These are phyloP conservation scores for Trypanosoma brucei DNA, from an alignment of 208 protist genomes.

Conservation along the genomic window DNA sequence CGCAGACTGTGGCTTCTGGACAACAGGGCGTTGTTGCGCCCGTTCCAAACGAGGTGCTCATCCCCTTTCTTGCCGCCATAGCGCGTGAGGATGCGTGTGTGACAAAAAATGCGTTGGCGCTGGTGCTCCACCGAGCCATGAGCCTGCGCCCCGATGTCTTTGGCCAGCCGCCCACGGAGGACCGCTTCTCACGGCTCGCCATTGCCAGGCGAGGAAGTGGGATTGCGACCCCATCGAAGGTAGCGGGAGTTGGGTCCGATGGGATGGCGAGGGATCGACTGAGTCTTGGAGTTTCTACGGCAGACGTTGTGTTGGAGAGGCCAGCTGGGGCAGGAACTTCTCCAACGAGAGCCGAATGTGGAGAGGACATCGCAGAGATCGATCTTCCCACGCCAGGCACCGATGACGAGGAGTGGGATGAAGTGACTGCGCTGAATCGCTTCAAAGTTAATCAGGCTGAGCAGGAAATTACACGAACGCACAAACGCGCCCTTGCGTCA, in stretches of 20 bases:
- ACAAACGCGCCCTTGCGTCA: slow-evolving; percentile 54
- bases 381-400: slow-evolving; percentile 1
- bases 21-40: slow-evolving; percentile 20
- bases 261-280: slow-evolving; percentile 3
- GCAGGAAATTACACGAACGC: slow-evolving; percentile 44
- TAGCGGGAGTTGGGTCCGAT: not conserved
- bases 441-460: slow-evolving; percentile 35
- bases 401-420: slow-evolving; percentile 19
- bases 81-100: slow-evolving; percentile 63
- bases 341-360: not conserved
- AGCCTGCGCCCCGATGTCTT: slow-evolving; percentile 67
- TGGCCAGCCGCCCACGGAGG: slow-evolving; percentile 68
- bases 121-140: slow-evolving; percentile 63
- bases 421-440: slow-evolving; percentile 26
- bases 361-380: not conserved
- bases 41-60: slow-evolving; percentile 69
- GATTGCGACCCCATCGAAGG: not conserved
- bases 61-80: slow-evolving; percentile 75
- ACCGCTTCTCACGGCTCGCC: slow-evolving; percentile 27
- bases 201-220: slow-evolving; percentile 7
- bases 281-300: slow-evolving; percentile 14
- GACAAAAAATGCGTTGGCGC: slow-evolving; percentile 45
- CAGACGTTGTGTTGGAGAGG: slow-evolving; percentile 17
- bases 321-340: not conserved
- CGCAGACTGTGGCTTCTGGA: slow-evolving; percentile 50